Conservation (phyloP, 495 filamentous ascomycete genomes). For the Talaromyces trachyspermus region DNA sequence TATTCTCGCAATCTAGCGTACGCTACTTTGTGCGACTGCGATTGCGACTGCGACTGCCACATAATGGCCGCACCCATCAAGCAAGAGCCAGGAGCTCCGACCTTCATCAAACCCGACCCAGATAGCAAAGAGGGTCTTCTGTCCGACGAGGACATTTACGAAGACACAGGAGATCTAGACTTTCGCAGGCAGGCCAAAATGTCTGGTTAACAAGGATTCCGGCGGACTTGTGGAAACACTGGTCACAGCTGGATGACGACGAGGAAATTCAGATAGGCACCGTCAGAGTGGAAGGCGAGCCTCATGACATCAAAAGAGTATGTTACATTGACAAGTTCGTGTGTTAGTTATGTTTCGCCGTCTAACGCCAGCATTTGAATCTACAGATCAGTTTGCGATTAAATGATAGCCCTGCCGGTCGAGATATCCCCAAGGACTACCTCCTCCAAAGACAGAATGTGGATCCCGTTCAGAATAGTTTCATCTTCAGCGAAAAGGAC, state of each 20-base stretch:
- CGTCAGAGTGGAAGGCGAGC: conserved; percentile 54
- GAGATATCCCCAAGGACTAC: conserved; percentile 75
- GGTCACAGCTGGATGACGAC: conserved; percentile 51
- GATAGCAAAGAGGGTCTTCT: conserved; percentile 52
- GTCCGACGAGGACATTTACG: conserved; percentile 71
- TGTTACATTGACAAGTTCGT: conserved; percentile 3
- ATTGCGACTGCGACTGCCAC: conserved; percentile 1
- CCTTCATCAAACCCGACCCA: conserved; percentile 59
- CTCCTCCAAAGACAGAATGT: conserved; percentile 55
- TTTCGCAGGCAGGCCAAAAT: conserved; percentile 51
- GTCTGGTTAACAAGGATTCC: conserved; percentile 74
- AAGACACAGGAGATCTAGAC: conserved; percentile 82
- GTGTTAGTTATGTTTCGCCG: background rate
- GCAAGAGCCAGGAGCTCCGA: conserved; percentile 29
- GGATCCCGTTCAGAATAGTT: conserved; percentile 61
- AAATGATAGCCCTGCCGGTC: conserved; percentile 49
- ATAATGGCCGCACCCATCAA: conserved; percentile 32
- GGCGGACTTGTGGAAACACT: conserved; percentile 65
- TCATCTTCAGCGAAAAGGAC: conserved; percentile 86
- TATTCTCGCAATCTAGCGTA: background rate
- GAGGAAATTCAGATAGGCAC: conserved; percentile 67
- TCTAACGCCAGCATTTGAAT: background rate
- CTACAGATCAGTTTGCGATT: conserved; percentile 45
- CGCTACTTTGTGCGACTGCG: too few relatives aligned
- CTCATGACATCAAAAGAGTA: conserved; percentile 48